These are phyloP conservation scores for Serendipita sp. DNA, from an alignment of 1,284 basidiomycete genomes.

Conservation along the genomic window DNA sequence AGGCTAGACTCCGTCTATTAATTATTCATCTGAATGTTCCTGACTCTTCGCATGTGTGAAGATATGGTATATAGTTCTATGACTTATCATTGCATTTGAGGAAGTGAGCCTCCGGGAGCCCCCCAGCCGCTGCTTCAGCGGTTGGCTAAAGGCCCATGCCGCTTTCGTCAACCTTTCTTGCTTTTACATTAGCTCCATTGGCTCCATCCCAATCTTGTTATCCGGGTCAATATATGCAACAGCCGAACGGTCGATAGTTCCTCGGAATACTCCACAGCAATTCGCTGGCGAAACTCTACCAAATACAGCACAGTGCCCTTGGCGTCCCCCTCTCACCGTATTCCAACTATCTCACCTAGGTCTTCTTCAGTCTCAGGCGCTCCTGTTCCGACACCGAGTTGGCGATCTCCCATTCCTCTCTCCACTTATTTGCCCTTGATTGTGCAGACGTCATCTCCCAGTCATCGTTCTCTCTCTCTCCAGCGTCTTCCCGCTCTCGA, in stretches of 20 bases:
- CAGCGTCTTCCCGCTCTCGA: too few species aligned
- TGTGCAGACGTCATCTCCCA: slow-evolving; percentile 10
- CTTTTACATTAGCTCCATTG: not conserved
- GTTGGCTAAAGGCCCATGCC: not conserved
- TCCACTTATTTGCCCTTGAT: slow-evolving; percentile 20
- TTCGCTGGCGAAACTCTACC: not conserved
- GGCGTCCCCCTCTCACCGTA: slow-evolving; percentile 13
- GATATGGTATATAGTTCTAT: not conserved
- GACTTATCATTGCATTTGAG: not conserved
- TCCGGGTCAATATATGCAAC: not conserved
- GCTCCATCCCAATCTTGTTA: not conserved
- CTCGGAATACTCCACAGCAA: not conserved
- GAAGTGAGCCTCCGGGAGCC: not conserved
- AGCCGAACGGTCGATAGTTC: too few species aligned
- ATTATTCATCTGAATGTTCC: not conserved
- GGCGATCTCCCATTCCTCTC: slow-evolving; percentile 13
- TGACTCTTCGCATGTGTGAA: not conserved
- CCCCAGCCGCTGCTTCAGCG: not conserved
- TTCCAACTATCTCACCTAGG: slow-evolving; percentile 13
- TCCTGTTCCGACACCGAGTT: slow-evolving; percentile 11
- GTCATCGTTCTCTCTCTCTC: not conserved
- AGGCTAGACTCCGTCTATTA: not conserved
- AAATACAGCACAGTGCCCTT: not conserved
- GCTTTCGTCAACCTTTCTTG: too few species aligned
- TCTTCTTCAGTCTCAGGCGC: slow-evolving; percentile 20